Evolutionary conservation across 2,329 filamentous ascomycete genomes (phyloP).

Genomic region (Aspergillus pseudonomiae): DNA sequence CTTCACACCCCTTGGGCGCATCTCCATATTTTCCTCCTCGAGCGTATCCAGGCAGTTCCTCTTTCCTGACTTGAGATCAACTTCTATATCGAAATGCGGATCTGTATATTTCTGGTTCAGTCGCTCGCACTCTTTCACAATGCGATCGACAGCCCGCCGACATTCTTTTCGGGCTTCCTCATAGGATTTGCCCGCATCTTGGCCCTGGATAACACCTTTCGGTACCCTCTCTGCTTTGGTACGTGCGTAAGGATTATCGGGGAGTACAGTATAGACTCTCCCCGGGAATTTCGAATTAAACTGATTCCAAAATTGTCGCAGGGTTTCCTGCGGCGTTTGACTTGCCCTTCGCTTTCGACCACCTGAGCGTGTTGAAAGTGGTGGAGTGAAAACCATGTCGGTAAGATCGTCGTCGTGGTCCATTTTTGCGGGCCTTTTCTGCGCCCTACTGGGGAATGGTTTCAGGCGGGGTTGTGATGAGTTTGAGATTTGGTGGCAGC

Average conservation of each 20-base stretch:
- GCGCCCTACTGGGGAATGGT: neutral
- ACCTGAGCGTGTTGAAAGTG: slow-evolving; percentile 36
- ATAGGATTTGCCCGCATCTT: slow-evolving; percentile 68
- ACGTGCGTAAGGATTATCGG: slow-evolving; percentile 67
- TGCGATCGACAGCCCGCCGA: slow-evolving; percentile 61
- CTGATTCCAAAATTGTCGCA: slow-evolving; percentile 74
- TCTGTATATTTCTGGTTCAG: slow-evolving; percentile 86
- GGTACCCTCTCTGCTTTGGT: slow-evolving; percentile 61
- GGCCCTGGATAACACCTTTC: slow-evolving; percentile 56
- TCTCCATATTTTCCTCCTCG: slow-evolving; percentile 36
- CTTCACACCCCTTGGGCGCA: slow-evolving; percentile 72
- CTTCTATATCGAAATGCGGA: slow-evolving; percentile 82
- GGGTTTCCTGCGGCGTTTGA: slow-evolving; percentile 66
- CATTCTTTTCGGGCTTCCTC: slow-evolving; percentile 73
- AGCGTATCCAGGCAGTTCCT: slow-evolving; percentile 58
- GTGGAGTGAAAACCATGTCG: slow-evolving; percentile 28
- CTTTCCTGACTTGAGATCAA: slow-evolving; percentile 66
- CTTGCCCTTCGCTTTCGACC: slow-evolving; percentile 43
- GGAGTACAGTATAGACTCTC: slow-evolving; percentile 72
- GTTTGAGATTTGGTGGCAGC: neutral
- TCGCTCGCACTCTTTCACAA: slow-evolving; percentile 67
- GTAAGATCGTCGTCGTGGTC: slow-evolving; percentile 33
- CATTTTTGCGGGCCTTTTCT: slow-evolving; percentile 20
- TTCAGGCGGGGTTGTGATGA: neutral
- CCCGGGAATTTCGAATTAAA: slow-evolving; percentile 72